Evolutionary conservation across 352 stramenopile genomes (phyloP), one percentile per base, ranked within the genome.

Genomic region (Phytophthora europaea): DNA sequence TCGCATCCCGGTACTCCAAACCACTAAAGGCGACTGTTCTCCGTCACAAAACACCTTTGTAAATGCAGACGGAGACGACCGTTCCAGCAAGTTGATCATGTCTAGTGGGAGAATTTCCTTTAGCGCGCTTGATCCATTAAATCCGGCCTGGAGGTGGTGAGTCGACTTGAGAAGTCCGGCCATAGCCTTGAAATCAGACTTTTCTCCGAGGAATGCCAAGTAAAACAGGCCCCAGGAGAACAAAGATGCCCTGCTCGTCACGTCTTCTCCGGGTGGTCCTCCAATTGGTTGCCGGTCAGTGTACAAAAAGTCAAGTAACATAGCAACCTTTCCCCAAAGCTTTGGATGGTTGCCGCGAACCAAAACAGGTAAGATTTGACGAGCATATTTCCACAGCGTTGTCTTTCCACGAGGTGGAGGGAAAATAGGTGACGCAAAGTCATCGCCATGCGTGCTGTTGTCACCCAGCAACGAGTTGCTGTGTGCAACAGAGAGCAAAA

Each of bases 1-100:
- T 10, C 94, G 85, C 97, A 99, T 99, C 0, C 93, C 81, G n/a
- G 80, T 67, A 66, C 83, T 98, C 97, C 97, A 99, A 72, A 99
- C 96, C 4, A 99, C 95, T 50, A 97, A 84, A 20, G 97, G 94
- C 1, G 94, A 98, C 54, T 92, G 77, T 20, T 90, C 83, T 34
- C 95, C 83, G 18, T 92, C 87, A 33, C 81, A 91, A 61, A 98
- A 98, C 7, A 98, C 76, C 26, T 98, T 84, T 1, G 89, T 84
- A 70, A 99, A 99, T 43, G 86, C 83, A 43, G 93, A 79, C 0
- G 87, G 71, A 6, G 86, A 91, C 36, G 93, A 84, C n/a, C 78
- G 90, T 2, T 95, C 83, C 0, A 99, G 82, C 22, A 97, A 82
- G 20, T 82, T 89, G 18, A 99, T 92, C 83, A 99, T 87, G 16